Base-by-base conservation (phyloP, 176 grass and related monocot species). In the Dendrocalamus sinicus region DNA sequence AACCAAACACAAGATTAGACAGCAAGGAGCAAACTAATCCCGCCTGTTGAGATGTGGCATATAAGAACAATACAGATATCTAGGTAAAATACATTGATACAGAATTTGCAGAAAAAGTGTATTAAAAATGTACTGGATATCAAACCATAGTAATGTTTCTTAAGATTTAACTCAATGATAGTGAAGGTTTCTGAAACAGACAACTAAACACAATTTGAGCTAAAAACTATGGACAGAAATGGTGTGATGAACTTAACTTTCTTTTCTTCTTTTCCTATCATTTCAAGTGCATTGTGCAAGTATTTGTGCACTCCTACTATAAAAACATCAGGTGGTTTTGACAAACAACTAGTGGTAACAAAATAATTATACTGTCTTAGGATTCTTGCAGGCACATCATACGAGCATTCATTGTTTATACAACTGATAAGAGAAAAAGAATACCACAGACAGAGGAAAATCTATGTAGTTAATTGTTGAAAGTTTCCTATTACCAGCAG, bases 401-500 rank as follows among this genome's bases (percentile, higher is more conserved):
- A 28, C 8, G 39, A 73, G 32, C 12, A 86, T 57, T 39, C 16
- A 72, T 73, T 73, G 62, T 68, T n/a, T 60, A 66, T 73, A 79
- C 19, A 69, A 20, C 15, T 41, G 28, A 43, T 66, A 80, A 77
- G 54, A 35, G 4, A 69, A 48, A 53, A 75, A 35, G 8, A 62
- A 35, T 8, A 11, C 39, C 1, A 61, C 41, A 47, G 65, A 61
- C 41, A 47, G 65, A 76, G 44, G 16, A 35, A 75, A 24, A 7
- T 53, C 7, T 50, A 71, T 14, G 70, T 22, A 39, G 11, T 35
- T 66, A 44, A 76, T 23, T 73, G 39, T 35, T 54, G 20, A 17
- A 82, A 48, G 16, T 39, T 61, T 87, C 23, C 6, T 45, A 76
- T 87, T 92, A 98, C 96, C 93, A 98, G 77, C 81, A 98, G 47